Evolutionary conservation across 495 filamentous ascomycete species (phyloP).

Genomic region (Penicillium fimorum): DNA sequence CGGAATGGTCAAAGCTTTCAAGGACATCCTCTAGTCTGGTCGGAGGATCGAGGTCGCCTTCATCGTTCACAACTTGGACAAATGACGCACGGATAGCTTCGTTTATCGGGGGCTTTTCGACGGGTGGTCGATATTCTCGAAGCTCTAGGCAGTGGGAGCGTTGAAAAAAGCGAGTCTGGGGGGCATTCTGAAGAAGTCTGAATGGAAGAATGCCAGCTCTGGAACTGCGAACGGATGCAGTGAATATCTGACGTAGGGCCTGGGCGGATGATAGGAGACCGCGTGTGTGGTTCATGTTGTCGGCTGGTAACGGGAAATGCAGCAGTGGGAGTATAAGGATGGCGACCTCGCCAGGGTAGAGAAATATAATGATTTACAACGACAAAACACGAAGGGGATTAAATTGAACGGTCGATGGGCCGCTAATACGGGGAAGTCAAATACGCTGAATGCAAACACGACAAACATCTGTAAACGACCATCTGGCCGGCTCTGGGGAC

Average conservation of each 20-base stretch:
- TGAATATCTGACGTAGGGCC: constrained; percentile 37
- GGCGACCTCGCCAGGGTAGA: neutral
- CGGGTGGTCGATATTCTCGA: constrained; percentile 5
- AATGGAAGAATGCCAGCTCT: constrained; percentile 19
- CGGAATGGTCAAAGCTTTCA: constrained; percentile 42
- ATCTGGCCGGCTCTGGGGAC: too few relatives aligned
- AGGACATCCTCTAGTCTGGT: constrained; percentile 45
- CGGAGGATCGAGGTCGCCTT: constrained; percentile 48
- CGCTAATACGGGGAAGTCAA: constrained; percentile 3
- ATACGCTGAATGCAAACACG: neutral
- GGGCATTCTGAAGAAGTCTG: constrained; percentile 6
- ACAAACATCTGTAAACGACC: neutral
- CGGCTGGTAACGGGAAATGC: neutral
- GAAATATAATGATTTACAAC: neutral
- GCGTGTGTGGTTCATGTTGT: constrained; percentile 41
- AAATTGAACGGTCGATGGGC: neutral
- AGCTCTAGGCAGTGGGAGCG: constrained; percentile 12
- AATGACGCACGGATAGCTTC: constrained; percentile 52
- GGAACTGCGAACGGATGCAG: constrained; percentile 24
- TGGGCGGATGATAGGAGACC: constrained; percentile 40
- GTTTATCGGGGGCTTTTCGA: constrained; percentile 37
- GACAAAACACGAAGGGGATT: neutral
- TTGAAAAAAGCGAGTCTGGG: constrained; percentile 18
- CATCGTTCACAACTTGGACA: constrained; percentile 55
- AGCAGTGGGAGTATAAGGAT: neutral